Percentiles rank a stretch among this genome's conserved stretches.
Evolutionary conservation across 2,329 filamentous ascomycete genomes (phyloP).

Genomic region (Fusarium keratoplasticum): DNA sequence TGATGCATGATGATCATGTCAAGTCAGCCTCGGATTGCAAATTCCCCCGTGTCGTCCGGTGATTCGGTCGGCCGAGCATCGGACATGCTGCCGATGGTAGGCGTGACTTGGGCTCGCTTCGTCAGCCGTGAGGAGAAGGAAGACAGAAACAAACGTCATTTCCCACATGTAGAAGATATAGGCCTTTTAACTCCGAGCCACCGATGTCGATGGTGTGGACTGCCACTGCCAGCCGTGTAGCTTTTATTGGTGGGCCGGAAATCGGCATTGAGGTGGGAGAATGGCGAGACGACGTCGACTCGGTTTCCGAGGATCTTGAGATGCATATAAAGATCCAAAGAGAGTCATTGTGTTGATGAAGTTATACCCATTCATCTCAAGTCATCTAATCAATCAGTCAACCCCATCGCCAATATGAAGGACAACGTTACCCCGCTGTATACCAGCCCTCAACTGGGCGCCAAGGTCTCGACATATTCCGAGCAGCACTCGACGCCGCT

Average conservation of each 20-base stretch:
- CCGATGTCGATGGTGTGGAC: conserved; percentile 10
- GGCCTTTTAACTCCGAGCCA: conserved; percentile 28
- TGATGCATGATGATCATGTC: not conserved
- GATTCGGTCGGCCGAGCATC: conserved; percentile 28
- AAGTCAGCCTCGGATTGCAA: not conserved
- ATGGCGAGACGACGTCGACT: conserved; percentile 24
- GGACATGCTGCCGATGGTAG: conserved; percentile 16
- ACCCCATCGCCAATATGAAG: conserved; percentile 50
- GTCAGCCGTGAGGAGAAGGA: conserved; percentile 5
- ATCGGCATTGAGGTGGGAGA: conserved; percentile 6
- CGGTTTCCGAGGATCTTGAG: conserved; percentile 26
- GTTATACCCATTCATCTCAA: not conserved
- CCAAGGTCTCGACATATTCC: conserved; percentile 57
- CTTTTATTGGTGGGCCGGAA: conserved; percentile 30
- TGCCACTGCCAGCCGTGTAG: not conserved
- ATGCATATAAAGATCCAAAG: not conserved
- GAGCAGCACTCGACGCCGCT: conserved; percentile 55
- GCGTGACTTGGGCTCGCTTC: not conserved
- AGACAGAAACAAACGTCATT: not conserved
- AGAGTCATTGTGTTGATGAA: not conserved
- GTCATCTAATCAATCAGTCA: not conserved
- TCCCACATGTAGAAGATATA: not conserved
- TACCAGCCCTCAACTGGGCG: conserved; percentile 54
- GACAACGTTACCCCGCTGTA: conserved; percentile 54
- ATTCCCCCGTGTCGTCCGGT: not conserved